A percentile compares a stretch with the other conserved stretches of the same genome.
These are phyloP conservation scores for Cornus suecica DNA, from an alignment of 148 eudicot genomes.

Conservation along the genomic window DNA sequence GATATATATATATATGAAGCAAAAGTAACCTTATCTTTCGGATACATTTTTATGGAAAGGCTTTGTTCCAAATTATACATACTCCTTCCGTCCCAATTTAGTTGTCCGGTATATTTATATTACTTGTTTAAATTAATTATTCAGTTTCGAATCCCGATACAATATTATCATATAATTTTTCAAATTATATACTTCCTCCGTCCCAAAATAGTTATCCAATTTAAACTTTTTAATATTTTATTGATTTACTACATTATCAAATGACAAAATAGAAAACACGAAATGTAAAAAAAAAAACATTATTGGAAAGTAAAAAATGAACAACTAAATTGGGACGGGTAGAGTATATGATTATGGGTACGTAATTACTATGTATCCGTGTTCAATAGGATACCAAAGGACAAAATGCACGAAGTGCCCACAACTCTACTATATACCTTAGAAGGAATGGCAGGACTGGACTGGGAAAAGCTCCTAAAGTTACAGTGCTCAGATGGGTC, in stretches of 20 bases:
- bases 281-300: too few species aligned
- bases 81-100: too few species aligned
- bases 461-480: constrained; percentile 73
- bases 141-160: too few species aligned
- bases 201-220: too few species aligned
- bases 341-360: not conserved
- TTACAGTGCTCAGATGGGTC: constrained; percentile 83
- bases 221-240: too few species aligned
- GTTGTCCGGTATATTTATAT: not conserved
- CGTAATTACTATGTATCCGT: constrained; percentile 8
- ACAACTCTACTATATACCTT: constrained; percentile 82
- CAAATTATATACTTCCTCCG: too few species aligned
- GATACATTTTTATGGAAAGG: not conserved
- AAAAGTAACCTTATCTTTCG: constrained; percentile 9
- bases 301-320: too few species aligned
- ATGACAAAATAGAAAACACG: too few species aligned
- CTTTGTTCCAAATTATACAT: not conserved
- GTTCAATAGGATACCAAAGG: constrained; percentile 68
- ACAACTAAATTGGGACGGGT: too few species aligned
- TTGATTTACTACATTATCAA: too few species aligned
- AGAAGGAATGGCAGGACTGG: constrained; percentile 73
- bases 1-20: not conserved
- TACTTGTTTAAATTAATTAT: too few species aligned
- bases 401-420: constrained; percentile 68
- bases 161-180: too few species aligned